phyloP scores from a whole-genome alignment of 1,284 basidiomycete genomes.

The Singerocomus inundabilis region DNA sequence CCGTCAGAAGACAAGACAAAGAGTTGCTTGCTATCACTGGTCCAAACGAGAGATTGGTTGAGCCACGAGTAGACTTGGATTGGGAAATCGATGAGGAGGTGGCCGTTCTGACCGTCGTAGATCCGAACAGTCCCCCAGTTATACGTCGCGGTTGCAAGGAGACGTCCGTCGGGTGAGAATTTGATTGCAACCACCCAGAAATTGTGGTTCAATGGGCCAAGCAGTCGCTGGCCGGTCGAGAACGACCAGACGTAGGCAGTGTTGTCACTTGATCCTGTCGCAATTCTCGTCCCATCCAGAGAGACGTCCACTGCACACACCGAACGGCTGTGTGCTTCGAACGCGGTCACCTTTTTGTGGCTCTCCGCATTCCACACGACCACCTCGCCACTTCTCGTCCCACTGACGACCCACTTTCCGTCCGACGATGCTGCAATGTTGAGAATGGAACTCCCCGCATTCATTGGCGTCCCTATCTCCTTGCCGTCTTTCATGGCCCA shows the following conservation, averaged over 20 bases:
- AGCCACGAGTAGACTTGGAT: not conserved
- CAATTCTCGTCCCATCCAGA: constrained; percentile 6
- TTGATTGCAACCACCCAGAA: too few relatives aligned
- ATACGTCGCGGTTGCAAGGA: constrained; percentile 9
- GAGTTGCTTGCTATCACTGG: constrained; percentile 4
- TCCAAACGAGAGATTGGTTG: constrained; percentile 12
- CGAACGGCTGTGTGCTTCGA: not conserved
- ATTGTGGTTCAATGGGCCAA: not conserved
- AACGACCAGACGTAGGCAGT: constrained; percentile 9
- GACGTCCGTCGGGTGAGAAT: constrained; percentile 11
- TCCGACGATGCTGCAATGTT: constrained; percentile 7
- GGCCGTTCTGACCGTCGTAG: not conserved
- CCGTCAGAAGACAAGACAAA: constrained; percentile 2
- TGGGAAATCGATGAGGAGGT: constrained; percentile 1
- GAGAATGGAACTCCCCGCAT: not conserved
- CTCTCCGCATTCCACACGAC: constrained; percentile 7
- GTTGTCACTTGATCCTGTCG: constrained; percentile 6
- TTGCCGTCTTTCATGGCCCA: constrained; percentile 10
- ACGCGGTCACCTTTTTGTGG: not conserved
- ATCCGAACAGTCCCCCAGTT: not conserved
- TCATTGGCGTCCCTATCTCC: constrained; percentile 5
- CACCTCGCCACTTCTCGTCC: constrained; percentile 1
- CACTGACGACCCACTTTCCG: constrained; percentile 13
- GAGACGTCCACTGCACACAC: constrained; percentile 11
- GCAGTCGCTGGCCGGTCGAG: not conserved